Evolutionary conservation across 176 grass and related monocot species (phyloP).

Genomic region (Oryza rufipogon): DNA sequence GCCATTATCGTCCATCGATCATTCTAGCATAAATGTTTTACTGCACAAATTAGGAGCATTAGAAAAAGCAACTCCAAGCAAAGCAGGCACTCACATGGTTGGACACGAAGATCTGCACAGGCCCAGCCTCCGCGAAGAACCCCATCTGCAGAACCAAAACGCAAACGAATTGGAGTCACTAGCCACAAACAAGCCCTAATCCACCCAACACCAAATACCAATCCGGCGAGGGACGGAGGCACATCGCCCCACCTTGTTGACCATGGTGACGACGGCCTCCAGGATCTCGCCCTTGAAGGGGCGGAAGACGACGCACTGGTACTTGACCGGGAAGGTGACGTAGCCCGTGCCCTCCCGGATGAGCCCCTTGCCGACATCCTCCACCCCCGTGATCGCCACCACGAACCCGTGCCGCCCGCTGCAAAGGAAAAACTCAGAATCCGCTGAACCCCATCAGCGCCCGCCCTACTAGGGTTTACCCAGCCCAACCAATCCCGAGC

Average conservation of each 20-base stretch:
- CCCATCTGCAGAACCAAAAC: slow-evolving; percentile 75
- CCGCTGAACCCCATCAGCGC: not conserved
- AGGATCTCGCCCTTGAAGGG: slow-evolving; percentile 98
- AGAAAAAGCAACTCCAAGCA: slow-evolving; percentile 15
- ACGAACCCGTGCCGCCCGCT: slow-evolving; percentile 97
- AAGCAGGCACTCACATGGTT: slow-evolving; percentile 82
- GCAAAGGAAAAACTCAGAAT: not conserved
- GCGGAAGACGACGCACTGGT: slow-evolving; percentile 93
- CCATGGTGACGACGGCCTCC: slow-evolving; percentile 97
- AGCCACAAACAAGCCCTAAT: not conserved
- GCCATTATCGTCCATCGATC: too few relatives aligned
- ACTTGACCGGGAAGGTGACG: slow-evolving; percentile 99
- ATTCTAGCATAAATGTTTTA: not conserved
- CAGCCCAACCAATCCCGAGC: not conserved
- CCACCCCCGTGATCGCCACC: slow-evolving; percentile 93
- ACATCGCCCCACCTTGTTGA: slow-evolving; percentile 70
- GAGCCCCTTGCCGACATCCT: slow-evolving; percentile 97
- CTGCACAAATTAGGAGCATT: not conserved
- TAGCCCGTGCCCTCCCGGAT: slow-evolving; percentile 92
- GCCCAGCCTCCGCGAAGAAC: slow-evolving; percentile 94
- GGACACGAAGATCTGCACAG: slow-evolving; percentile 95
- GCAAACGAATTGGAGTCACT: not conserved
- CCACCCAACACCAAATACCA: not conserved
- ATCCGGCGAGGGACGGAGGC: not conserved
- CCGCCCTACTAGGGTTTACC: slow-evolving; percentile 7